Conservation (phyloP, 192 early-diverging fungal genomes). For the Oehlia diaphana region DNA sequence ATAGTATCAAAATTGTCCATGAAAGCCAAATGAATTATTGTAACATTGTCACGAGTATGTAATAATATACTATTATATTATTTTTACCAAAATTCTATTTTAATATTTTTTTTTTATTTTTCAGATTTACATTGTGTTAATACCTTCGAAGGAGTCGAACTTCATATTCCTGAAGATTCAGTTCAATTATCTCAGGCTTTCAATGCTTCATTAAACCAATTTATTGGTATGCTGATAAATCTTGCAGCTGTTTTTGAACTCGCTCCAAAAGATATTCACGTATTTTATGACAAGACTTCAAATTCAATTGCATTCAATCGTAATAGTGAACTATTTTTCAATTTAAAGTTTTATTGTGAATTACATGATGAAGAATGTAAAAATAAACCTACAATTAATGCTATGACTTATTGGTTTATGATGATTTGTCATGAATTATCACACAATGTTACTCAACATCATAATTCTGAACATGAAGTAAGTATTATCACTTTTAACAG, state of each 20-base stretch:
- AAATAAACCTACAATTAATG: slow-evolving; percentile 31
- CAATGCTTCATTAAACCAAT: slow-evolving; percentile 35
- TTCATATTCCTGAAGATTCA: slow-evolving; percentile 36
- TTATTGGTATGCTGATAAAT: slow-evolving; percentile 43
- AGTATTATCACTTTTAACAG: neutral
- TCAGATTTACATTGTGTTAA: too few species aligned
- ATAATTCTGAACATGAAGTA: slow-evolving; percentile 74
- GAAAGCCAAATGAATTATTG: too few species aligned
- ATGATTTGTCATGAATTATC: slow-evolving; percentile 80
- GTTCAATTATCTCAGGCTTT: slow-evolving; percentile 34
- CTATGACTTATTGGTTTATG: slow-evolving; percentile 82
- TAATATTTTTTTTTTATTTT: too few species aligned
- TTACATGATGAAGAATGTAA: slow-evolving; percentile 54
- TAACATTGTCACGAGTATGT: too few species aligned
- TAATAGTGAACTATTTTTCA: slow-evolving; percentile 77
- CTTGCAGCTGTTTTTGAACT: slow-evolving; percentile 67
- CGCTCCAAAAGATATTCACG: slow-evolving; percentile 54
- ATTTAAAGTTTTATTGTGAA: slow-evolving; percentile 72
- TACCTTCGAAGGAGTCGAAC: slow-evolving; percentile 34
- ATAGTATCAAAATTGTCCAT: too few species aligned
- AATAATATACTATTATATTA: too few species aligned
- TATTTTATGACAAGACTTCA: slow-evolving; percentile 75
- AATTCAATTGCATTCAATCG: slow-evolving; percentile 81
- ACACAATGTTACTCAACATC: slow-evolving; percentile 69
- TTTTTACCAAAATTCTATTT: too few species aligned